Conservation (phyloP, 2,329 filamentous ascomycete genomes). For the Neofusicoccum umdonicola region DNA sequence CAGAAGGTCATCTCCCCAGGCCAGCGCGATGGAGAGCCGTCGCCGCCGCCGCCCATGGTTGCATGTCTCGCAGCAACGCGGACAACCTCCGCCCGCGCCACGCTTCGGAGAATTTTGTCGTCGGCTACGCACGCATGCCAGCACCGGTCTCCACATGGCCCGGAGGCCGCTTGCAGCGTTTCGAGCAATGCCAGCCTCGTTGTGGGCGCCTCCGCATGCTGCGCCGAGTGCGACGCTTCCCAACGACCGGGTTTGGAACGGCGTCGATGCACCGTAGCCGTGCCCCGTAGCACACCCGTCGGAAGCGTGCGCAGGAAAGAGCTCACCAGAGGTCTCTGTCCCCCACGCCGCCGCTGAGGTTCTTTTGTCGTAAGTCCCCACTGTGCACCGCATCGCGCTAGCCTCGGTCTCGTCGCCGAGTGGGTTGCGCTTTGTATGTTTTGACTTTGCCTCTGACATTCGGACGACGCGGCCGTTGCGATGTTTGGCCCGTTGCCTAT, state of each 20-base stretch:
- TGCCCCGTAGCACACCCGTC: constrained; percentile 3
- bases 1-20: not conserved
- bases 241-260: constrained; percentile 6
- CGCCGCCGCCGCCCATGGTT: not conserved
- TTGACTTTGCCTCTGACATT: not conserved
- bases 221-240: not conserved
- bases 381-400: constrained; percentile 9
- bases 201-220: not conserved
- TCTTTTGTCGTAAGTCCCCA: not conserved
- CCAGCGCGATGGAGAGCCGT: constrained; percentile 1
- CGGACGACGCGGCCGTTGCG: not conserved
- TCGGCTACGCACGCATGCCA: constrained; percentile 3
- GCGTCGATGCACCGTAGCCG: not conserved
- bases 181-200: not conserved
- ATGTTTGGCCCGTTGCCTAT: not conserved
- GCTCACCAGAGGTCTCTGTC: not conserved
- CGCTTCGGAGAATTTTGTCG: constrained; percentile 10
- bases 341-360: not conserved
- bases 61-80: constrained; percentile 2
- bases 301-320: not conserved
- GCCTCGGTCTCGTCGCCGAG: constrained; percentile 3
- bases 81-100: not conserved
- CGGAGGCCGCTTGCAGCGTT: constrained; percentile 7
- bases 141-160: not conserved
- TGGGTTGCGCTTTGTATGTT: not conserved